Conservation (phyloP, 306 rosid genomes). For the Malus asiatica region DNA sequence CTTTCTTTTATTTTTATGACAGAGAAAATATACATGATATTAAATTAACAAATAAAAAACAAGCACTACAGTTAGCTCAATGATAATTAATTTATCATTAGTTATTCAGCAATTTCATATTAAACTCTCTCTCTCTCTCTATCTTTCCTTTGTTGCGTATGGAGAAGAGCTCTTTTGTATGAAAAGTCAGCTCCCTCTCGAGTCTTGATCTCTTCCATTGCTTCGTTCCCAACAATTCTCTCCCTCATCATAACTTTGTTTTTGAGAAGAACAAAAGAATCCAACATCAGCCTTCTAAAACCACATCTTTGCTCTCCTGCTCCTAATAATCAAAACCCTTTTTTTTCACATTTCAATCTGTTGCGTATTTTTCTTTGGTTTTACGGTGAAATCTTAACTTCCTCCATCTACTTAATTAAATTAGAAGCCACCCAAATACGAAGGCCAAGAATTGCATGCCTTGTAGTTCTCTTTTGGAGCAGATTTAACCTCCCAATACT, state of each 20-base stretch:
- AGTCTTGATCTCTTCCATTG: background rate
- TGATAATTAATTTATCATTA: conserved; percentile 11
- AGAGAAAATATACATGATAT: background rate
- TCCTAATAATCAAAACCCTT: conserved; percentile 22
- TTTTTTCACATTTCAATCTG: background rate
- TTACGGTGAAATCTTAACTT: too few species aligned
- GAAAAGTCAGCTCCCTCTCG: conserved; percentile 79
- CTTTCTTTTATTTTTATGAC: background rate
- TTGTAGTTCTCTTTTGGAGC: background rate
- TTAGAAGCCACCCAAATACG: background rate
- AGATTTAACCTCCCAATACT: background rate
- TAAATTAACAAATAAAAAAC: background rate
- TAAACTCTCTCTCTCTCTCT: background rate
- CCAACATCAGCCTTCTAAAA: conserved; percentile 20
- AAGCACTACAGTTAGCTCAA: background rate
- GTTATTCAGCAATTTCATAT: conserved; percentile 1
- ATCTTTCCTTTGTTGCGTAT: conserved; percentile 39
- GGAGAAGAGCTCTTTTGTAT: conserved; percentile 51
- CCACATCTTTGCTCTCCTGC: conserved; percentile 23
- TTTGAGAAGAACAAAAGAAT: conserved; percentile 19
- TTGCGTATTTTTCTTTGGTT: background rate
- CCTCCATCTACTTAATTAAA: background rate
- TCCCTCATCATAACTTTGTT: conserved; percentile 9
- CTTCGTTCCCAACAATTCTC: conserved; percentile 24
- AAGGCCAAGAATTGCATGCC: background rate